Evolutionary conservation across 345 rosid genomes (phyloP), one percentile per base, ranked within the genome.

Genomic region (Draba incana): DNA sequence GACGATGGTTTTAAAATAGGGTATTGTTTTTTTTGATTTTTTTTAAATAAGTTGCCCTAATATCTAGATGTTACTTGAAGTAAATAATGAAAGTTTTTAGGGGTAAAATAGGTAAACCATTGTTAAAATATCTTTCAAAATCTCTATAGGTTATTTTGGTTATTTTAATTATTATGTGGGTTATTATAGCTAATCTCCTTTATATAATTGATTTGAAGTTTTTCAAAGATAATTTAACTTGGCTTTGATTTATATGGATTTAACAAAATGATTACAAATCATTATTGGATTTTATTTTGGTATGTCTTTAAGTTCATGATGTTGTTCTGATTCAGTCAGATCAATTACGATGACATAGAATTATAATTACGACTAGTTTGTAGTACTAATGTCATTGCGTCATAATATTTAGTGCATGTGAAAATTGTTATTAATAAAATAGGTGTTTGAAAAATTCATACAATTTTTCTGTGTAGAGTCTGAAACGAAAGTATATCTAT

Each of bases 181-280:
- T n/a, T n/a, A n/a, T n/a, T n/a, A n/a, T n/a, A n/a, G n/a, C n/a
- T n/a, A n/a, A n/a, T n/a, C n/a, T n/a, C n/a, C n/a, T n/a, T n/a
- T n/a, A n/a, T n/a, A 10, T 10, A 20, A 12, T 42, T 41, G 15
- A 35, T 35, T 7, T 35, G 38, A 35, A 33, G 5, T 33, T 33
- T 35, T 6, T 2, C 7, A 1, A 1, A 35, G 9, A 35, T 35
- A 35, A 35, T 50, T 27, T 10, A 39, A 2, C 10, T 48, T 50
- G 48, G 59, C n/a, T 64, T 3, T 64, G 15, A 25, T 16, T 33
- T 35, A 20, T 48, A 63, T 62, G 43, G 7, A 31, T 20, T 12
- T 39, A 53, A 53, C 28, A 23, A 53, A 16, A 46, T 61, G 9
- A 30, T 51, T 8, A 0, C 27, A 25, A 45, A 43, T 30, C 41